phyloP scores from a whole-genome alignment of 495 filamentous ascomycete genomes.

The Xanthoparmelia taractica region DNA sequence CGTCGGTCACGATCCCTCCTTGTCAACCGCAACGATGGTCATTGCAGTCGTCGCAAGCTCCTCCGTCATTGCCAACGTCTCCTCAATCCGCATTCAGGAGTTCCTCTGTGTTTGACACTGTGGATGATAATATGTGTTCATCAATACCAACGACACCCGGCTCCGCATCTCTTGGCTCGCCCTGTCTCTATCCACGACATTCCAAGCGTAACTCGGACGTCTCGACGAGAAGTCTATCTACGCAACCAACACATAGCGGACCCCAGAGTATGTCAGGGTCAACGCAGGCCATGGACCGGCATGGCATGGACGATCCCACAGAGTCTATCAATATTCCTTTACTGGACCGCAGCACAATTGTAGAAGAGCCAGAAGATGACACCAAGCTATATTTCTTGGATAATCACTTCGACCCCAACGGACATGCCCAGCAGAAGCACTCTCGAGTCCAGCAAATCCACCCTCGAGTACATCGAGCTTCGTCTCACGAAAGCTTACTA shows the following conservation, averaged over 20 bases:
- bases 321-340: not conserved
- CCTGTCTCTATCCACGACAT: slow-evolving; percentile 40
- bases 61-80: slow-evolving; percentile 69
- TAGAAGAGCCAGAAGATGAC: slow-evolving; percentile 26
- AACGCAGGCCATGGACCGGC: not conserved
- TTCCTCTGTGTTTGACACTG: slow-evolving; percentile 70
- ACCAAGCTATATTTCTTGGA: slow-evolving; percentile 7
- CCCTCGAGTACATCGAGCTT: slow-evolving; percentile 33
- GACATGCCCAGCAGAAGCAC: slow-evolving; percentile 27
- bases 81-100: slow-evolving; percentile 66
- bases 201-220: slow-evolving; percentile 47
- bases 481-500: slow-evolving; percentile 47
- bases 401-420: slow-evolving; percentile 24
- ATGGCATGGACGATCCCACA: slow-evolving; percentile 4
- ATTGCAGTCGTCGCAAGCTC: slow-evolving; percentile 47
- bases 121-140: slow-evolving; percentile 46
- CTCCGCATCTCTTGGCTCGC: slow-evolving; percentile 54
- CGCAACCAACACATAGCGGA: slow-evolving; percentile 1
- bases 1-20: slow-evolving; percentile 52
- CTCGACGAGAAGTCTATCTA: slow-evolving; percentile 38
- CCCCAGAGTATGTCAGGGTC: slow-evolving; percentile 7
- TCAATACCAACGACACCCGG: slow-evolving; percentile 71
- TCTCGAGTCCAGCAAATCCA: slow-evolving; percentile 21
- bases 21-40: slow-evolving; percentile 52
- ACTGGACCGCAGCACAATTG: slow-evolving; percentile 16